Evolutionary conservation across 2,329 filamentous ascomycete genomes (phyloP).

Genomic region (Paraphaeosphaeria minitans): DNA sequence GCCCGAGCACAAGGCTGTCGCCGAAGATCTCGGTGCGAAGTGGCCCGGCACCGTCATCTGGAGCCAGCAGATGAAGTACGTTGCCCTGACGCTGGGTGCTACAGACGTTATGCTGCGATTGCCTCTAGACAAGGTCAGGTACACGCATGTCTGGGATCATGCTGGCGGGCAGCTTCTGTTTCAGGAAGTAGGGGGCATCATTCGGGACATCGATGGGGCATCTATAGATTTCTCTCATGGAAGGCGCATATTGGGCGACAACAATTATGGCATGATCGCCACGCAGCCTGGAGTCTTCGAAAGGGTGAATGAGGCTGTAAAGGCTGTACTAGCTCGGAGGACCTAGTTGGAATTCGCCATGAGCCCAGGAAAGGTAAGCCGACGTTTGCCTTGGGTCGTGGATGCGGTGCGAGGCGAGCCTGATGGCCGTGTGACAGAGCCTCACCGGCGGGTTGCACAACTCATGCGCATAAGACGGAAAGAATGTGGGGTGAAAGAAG

Average conservation of each 20-base stretch:
- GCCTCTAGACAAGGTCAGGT: constrained; percentile 50
- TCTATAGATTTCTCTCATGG: constrained; percentile 53
- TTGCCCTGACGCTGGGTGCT: constrained; percentile 57
- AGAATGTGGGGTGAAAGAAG: constrained; percentile 33
- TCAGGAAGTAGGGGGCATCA: constrained; percentile 56
- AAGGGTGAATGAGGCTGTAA: constrained; percentile 33
- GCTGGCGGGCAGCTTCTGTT: constrained; percentile 59
- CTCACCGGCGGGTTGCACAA: constrained; percentile 27
- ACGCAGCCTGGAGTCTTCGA: constrained; percentile 34
- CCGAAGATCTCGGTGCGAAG: constrained; percentile 42
- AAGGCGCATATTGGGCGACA: constrained; percentile 38
- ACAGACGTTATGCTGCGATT: constrained; percentile 58
- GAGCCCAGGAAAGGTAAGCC: background rate
- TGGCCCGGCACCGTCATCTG: constrained; percentile 59
- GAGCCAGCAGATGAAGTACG: constrained; percentile 61
- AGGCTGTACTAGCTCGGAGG: constrained; percentile 32
- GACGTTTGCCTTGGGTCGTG: background rate
- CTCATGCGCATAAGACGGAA: constrained; percentile 13
- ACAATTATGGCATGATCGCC: constrained; percentile 45
- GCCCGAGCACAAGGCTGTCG: constrained; percentile 45
- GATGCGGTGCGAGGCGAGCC: constrained; percentile 23
- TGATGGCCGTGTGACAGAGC: constrained; percentile 18
- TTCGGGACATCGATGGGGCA: constrained; percentile 58
- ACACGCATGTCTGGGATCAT: constrained; percentile 62
- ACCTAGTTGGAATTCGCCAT: constrained; percentile 12